phyloP scores from a whole-genome alignment of 495 filamentous ascomycete species.

The Diplogelasinospora grovesii region DNA sequence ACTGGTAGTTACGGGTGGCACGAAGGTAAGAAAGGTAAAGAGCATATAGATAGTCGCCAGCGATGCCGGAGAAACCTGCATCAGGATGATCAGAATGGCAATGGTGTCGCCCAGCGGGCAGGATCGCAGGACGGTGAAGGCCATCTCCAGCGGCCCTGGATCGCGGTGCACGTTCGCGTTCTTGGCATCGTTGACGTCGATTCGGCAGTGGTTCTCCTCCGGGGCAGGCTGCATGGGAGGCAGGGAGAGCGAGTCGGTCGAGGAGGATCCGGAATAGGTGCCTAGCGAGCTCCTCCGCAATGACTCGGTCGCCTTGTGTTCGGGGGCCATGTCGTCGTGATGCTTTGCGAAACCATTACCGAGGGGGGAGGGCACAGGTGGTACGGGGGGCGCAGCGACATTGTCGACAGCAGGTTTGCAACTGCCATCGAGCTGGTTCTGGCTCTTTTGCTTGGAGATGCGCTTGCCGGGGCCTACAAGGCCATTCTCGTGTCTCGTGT shows the following conservation, averaged over 20 bases:
- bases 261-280: conserved; percentile 43
- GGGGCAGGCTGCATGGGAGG: conserved; percentile 30
- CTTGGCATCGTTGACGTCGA: conserved; percentile 61
- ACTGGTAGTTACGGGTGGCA: conserved; percentile 63
- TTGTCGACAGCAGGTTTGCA: conserved; percentile 21
- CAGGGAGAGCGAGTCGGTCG: conserved; percentile 37
- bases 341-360: conserved; percentile 32
- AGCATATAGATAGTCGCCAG: conserved; percentile 87
- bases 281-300: conserved; percentile 40
- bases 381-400: conserved; percentile 32
- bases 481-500: conserved; percentile 84
- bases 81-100: conserved; percentile 93
- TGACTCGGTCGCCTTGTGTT: conserved; percentile 31
- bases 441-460: conserved; percentile 49
- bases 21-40: conserved; percentile 90
- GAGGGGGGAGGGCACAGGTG: conserved; percentile 28
- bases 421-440: conserved; percentile 35
- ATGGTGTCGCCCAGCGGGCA: conserved; percentile 94
- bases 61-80: conserved; percentile 90
- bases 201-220: conserved; percentile 48
- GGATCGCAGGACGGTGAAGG: conserved; percentile 78
- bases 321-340: conserved; percentile 34
- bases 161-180: conserved; percentile 57
- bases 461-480: conserved; percentile 78
- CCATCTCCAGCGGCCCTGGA: conserved; percentile 60